phyloP scores from a whole-genome alignment of 768 basidiomycete genomes.

The Fomitopsis pulvina region DNA sequence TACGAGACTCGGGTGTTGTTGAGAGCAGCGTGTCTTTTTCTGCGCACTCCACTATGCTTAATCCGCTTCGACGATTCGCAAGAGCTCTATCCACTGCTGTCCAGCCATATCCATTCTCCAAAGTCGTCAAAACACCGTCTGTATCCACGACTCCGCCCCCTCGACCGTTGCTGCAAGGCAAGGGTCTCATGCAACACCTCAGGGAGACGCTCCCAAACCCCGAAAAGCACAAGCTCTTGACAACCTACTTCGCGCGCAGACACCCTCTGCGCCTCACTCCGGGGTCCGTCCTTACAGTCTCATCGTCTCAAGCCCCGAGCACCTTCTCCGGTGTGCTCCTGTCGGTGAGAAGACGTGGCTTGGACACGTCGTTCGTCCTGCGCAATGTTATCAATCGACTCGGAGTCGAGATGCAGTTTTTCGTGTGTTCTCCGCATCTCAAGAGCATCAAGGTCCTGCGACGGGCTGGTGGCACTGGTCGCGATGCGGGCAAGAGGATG shows the following conservation, averaged over 20 bases:
- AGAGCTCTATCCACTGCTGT: conserved; percentile 42
- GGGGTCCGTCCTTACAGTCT: conserved; percentile 83
- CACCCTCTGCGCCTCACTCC: conserved; percentile 65
- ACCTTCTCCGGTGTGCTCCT: conserved; percentile 88
- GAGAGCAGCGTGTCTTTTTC: neutral
- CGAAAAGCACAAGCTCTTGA: conserved; percentile 64
- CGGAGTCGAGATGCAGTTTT: conserved; percentile 92
- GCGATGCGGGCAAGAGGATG: conserved; percentile 49
- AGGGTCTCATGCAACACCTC: conserved; percentile 74
- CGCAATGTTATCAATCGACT: conserved; percentile 88
- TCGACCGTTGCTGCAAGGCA: conserved; percentile 51
- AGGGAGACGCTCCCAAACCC: conserved; percentile 56
- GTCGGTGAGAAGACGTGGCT: conserved; percentile 73
- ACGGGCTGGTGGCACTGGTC: conserved; percentile 34
- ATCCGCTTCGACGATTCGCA: conserved; percentile 29
- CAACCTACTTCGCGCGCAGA: conserved; percentile 62
- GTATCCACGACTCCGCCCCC: conserved; percentile 37
- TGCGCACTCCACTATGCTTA: conserved; percentile 28
- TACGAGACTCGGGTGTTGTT: too few species aligned
- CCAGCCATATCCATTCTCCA: conserved; percentile 66
- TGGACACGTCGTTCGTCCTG: conserved; percentile 82
- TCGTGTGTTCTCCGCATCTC: conserved; percentile 77
- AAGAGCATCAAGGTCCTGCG: conserved; percentile 81
- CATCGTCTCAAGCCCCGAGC: conserved; percentile 69
- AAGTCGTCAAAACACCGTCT: conserved; percentile 47